Evolutionary conservation across 1,284 basidiomycete genomes (phyloP).

Genomic region (Cystobasidium sp.): DNA sequence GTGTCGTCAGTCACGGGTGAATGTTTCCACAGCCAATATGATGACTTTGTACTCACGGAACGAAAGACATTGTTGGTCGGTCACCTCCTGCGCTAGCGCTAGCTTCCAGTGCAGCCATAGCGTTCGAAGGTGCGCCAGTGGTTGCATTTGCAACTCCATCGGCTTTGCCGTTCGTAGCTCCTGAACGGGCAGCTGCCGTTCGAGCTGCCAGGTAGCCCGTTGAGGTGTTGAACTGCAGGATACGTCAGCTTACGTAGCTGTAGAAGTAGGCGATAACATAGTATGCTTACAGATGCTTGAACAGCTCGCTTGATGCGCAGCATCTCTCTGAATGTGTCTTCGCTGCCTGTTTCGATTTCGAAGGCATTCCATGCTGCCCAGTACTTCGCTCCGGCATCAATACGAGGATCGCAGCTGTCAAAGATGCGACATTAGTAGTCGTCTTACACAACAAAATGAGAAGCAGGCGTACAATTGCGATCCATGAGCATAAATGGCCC

Average conservation of each 20-base stretch:
- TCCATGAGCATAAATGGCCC: slow-evolving; percentile 94
- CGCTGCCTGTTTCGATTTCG: slow-evolving; percentile 96
- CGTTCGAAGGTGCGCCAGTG: slow-evolving; percentile 62
- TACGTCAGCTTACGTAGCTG: too few species aligned
- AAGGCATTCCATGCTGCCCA: slow-evolving; percentile 97
- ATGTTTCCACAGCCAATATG: not conserved
- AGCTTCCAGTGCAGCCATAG: slow-evolving; percentile 62
- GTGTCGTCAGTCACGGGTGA: not conserved
- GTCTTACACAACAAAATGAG: slow-evolving; percentile 55
- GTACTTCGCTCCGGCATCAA: slow-evolving; percentile 71
- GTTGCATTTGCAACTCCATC: slow-evolving; percentile 53
- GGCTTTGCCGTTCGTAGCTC: slow-evolving; percentile 60
- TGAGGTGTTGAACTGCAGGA: slow-evolving; percentile 81
- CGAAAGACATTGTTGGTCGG: slow-evolving; percentile 41
- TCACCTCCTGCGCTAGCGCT: slow-evolving; percentile 20
- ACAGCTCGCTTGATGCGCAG: slow-evolving; percentile 95
- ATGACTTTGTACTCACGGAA: slow-evolving; percentile 42
- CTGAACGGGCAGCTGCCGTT: slow-evolving; percentile 46
- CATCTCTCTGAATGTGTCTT: slow-evolving; percentile 99
- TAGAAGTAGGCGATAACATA: too few species aligned
- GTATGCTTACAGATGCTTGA: slow-evolving; percentile 72
- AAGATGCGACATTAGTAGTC: not conserved
- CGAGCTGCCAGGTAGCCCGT: slow-evolving; percentile 61
- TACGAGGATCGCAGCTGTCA: slow-evolving; percentile 45
- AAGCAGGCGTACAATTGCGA: slow-evolving; percentile 98